These are phyloP conservation scores for Heterobasidion occidentale DNA, from an alignment of 1,284 basidiomycete genomes.

Conservation along the genomic window DNA sequence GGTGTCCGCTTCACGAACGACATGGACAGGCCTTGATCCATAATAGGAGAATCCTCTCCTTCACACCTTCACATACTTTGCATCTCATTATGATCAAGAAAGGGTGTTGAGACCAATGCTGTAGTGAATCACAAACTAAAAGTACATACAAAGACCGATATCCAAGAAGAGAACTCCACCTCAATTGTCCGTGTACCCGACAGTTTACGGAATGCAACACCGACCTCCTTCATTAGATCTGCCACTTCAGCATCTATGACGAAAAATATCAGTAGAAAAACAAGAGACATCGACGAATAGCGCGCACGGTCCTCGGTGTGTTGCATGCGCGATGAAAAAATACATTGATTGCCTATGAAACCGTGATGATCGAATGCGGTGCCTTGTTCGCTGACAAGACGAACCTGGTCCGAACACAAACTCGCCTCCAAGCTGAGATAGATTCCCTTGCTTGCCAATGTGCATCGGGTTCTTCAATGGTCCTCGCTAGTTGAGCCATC, in stretches of 20 bases:
- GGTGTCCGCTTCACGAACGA: too few species aligned
- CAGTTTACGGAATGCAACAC: slow-evolving; percentile 14
- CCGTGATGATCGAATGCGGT: not conserved
- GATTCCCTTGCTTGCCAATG: slow-evolving; percentile 52
- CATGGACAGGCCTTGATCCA: too few species aligned
- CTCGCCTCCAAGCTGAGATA: slow-evolving; percentile 54
- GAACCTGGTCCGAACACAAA: slow-evolving; percentile 52
- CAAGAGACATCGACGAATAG: not conserved
- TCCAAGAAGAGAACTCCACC: too few species aligned
- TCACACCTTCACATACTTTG: too few species aligned
- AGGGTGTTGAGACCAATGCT: too few species aligned
- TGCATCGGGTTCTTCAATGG: slow-evolving; percentile 36
- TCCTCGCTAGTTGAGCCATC: slow-evolving; percentile 22
- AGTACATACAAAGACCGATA: too few species aligned
- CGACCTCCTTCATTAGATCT: slow-evolving; percentile 32
- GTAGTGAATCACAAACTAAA: too few species aligned
- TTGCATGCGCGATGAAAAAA: slow-evolving; percentile 47
- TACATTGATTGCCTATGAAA: slow-evolving; percentile 25
- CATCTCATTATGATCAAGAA: too few species aligned
- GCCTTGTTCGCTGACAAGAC: not conserved
- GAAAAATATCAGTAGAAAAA: not conserved
- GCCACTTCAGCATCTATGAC: slow-evolving; percentile 34
- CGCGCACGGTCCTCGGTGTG: slow-evolving; percentile 56
- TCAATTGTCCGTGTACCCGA: too few species aligned
- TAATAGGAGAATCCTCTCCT: too few species aligned